phyloP scores from a whole-genome alignment of 352 stramenopile genomes.

The Globisporangium recalcitrans region DNA sequence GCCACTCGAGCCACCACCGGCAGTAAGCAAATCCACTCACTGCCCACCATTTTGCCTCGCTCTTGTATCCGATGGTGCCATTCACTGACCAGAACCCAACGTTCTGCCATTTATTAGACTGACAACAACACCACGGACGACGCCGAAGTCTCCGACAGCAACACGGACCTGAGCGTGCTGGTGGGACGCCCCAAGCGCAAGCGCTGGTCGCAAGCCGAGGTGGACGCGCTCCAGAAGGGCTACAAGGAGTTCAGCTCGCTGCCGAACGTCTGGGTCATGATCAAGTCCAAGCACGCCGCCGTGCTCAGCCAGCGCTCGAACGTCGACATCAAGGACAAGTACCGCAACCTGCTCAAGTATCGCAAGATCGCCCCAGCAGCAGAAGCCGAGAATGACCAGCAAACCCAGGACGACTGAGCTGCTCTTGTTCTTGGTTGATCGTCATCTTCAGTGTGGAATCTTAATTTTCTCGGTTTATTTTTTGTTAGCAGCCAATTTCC shows the following conservation, averaged over 20 bases:
- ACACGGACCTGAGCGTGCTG: conserved; percentile 11
- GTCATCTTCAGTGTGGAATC: conserved; percentile 5
- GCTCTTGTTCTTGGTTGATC: neutral
- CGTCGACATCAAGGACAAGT: conserved; percentile 84
- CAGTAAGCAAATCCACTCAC: too few relatives aligned
- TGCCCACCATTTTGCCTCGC: neutral
- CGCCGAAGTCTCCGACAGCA: neutral
- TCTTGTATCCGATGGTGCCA: neutral
- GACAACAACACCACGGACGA: conserved; percentile 11
- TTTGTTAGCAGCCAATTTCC: conserved; percentile 14
- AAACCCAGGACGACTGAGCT: conserved; percentile 1
- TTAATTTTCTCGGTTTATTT: conserved; percentile 9
- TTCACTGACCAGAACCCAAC: neutral
- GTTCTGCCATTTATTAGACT: neutral
- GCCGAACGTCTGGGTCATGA: conserved; percentile 61
- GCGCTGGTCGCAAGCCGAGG: conserved; percentile 52
- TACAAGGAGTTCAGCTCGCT: conserved; percentile 43
- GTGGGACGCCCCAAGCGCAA: conserved; percentile 22
- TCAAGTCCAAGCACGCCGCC: conserved; percentile 51
- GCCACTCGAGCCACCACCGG: neutral
- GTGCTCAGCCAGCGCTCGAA: conserved; percentile 52
- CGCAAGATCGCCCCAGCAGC: conserved; percentile 17
- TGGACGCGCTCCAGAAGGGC: conserved; percentile 51
- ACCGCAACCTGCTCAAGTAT: conserved; percentile 62
- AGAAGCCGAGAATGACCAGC: neutral